Evolutionary conservation across 1,139 yeast genomes (phyloP), one percentile per base, ranked within the genome.

Genomic region (Chernovozyma sophiae-reginae): DNA sequence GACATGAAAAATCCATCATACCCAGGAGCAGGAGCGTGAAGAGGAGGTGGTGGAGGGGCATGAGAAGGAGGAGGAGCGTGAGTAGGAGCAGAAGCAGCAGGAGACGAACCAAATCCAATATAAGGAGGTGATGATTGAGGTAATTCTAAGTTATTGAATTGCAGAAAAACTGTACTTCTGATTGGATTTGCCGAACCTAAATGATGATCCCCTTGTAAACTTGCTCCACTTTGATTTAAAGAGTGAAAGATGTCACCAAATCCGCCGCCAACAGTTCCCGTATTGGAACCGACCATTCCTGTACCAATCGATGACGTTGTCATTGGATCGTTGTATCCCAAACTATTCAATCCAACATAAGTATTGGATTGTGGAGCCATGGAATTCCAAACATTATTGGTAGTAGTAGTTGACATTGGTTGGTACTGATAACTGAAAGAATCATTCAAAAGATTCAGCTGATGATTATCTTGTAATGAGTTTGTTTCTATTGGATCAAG

Each of bases 211-310:
- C 27, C 35, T 15, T 37, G 37, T 14, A 37, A 34, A 8, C 34
- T 34, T 3, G 40, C 22, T 3, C 38, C 35, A 20, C 40, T 37
- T 22, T 37, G 40, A 23, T 37, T 34, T 25, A 34, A 29, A 18
- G 38, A 27, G 15, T 34, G 35, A 29, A 37, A 37, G 15, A 34
- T 17, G 3, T 34, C 40, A 4, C 40, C 37, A 25, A 34, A 31
- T 12, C 33, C 34, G 10, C 23, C 23, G n/a, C n/a, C n/a, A n/a
- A n/a, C n/a, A 20, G 10, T 20, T 20, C 23, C 23, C 6, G 23
- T 7, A 20, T 20, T 20, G 12, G 14, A 14, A 5, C 14, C 5
- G 5, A 26, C 34, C 15, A 8, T n/a, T 16, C 13, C 31, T 15
- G n/a, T 32, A 8, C 11, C 13, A 13, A 13, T 12, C 16, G n/a